Evolutionary conservation across 805 yeast species (phyloP).

Genomic region (Saturnispora serradocipensis): DNA sequence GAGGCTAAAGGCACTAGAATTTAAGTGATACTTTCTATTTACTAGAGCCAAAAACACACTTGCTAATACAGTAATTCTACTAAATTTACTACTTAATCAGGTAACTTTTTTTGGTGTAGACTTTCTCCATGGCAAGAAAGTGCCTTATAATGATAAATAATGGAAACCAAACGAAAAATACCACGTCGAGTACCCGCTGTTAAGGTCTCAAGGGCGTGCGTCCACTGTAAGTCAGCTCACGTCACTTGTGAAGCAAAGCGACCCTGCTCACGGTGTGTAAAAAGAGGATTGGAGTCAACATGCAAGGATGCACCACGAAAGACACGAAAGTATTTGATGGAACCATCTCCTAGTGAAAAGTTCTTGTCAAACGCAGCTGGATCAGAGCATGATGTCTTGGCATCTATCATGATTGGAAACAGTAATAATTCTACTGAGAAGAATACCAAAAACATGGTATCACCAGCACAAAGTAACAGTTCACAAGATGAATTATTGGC

Average conservation of each 20-base stretch:
- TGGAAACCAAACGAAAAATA: not conserved
- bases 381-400: conserved; percentile 59
- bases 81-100: not conserved
- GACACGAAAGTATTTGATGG: conserved; percentile 69
- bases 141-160: not conserved
- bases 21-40: no score
- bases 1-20: no score
- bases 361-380: conserved; percentile 67
- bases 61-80: not conserved
- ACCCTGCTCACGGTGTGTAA: conserved; percentile 65
- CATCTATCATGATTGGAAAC: conserved; percentile 41
- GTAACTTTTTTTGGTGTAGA: not conserved
- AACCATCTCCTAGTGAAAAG: conserved; percentile 21
- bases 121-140: not conserved
- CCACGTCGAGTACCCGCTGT: conserved; percentile 31
- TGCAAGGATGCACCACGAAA: conserved; percentile 91
- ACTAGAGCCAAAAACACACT: not conserved
- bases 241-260: conserved; percentile 72
- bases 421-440: not conserved
- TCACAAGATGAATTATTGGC: not conserved
- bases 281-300: conserved; percentile 53
- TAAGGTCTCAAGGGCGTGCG: conserved; percentile 82
- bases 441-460: not conserved
- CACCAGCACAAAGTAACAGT: not conserved
- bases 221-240: conserved; percentile 85